phyloP scores from a whole-genome alignment of 129 eudicot species.

The Glebionis coronaria region DNA sequence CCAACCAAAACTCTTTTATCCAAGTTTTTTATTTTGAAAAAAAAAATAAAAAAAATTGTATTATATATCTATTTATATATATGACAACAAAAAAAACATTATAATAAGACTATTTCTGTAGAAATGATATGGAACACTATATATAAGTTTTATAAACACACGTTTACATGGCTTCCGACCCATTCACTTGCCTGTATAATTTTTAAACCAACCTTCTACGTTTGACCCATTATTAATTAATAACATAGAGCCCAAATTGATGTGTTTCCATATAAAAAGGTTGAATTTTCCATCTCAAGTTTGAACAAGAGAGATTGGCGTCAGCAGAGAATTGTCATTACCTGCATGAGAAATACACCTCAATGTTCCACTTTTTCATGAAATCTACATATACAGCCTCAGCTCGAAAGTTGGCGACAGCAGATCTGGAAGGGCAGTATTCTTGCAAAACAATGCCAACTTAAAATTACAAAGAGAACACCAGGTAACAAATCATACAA shows the following conservation, averaged over 20 bases:
- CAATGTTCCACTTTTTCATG: conserved; percentile 93
- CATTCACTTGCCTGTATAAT: not conserved
- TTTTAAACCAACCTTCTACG: not conserved
- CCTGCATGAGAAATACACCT: conserved; percentile 95
- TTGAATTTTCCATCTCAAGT: too few species aligned
- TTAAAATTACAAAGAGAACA: conserved; percentile 7
- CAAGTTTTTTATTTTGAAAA: too few species aligned
- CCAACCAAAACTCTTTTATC: too few species aligned
- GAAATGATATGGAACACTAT: not conserved
- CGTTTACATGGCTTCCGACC: not conserved
- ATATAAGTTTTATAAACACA: not conserved
- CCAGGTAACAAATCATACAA: not conserved
- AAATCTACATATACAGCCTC: conserved; percentile 81
- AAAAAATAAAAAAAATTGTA: too few species aligned
- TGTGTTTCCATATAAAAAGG: not conserved
- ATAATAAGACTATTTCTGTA: not conserved
- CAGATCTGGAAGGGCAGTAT: conserved; percentile 73
- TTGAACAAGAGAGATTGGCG: too few species aligned
- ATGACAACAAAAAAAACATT: too few species aligned
- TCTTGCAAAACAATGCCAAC: conserved; percentile 45
- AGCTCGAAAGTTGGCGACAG: conserved; percentile 70
- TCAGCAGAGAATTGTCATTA: conserved; percentile 21
- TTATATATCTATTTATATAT: too few species aligned
- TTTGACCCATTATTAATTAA: not conserved
- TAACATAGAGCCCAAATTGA: not conserved